These are phyloP conservation scores for Auriculariales sp. DNA, from an alignment of 768 basidiomycete genomes.

Conservation along the genomic window DNA sequence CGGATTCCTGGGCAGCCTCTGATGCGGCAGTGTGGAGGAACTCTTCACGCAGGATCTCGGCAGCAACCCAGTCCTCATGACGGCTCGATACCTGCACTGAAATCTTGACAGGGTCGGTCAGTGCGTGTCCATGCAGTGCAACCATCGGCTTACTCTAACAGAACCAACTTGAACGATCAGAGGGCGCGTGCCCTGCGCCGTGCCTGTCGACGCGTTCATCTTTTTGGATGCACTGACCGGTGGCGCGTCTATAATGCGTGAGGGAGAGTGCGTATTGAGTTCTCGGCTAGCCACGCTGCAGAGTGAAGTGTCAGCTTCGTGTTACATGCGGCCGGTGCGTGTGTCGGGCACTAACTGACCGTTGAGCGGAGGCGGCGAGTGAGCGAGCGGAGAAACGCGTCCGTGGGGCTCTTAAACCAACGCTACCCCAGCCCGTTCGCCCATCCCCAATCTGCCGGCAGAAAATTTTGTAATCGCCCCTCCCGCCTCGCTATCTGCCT, in stretches of 20 bases:
- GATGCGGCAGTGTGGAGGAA: conserved; percentile 54
- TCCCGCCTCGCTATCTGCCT: no score
- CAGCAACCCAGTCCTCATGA: conserved; percentile 77
- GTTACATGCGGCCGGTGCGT: no score
- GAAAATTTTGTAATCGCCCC: no score
- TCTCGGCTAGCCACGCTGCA: no score
- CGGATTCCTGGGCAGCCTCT: conserved; percentile 40
- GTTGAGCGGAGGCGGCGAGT: no score
- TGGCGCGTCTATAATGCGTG: conserved; percentile 1
- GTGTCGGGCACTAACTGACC: no score
- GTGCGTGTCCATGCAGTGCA: background rate
- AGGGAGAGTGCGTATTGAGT: no score
- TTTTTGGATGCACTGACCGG: background rate
- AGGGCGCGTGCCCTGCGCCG: conserved; percentile 13
- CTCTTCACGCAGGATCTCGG: conserved; percentile 83
- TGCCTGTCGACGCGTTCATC: background rate
- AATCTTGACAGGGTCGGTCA: conserved; percentile 28
- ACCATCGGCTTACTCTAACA: conserved; percentile 17
- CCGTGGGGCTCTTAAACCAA: no score
- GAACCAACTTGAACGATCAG: conserved; percentile 18
- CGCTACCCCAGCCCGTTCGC: no score
- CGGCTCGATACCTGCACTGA: conserved; percentile 79
- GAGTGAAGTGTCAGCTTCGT: no score
- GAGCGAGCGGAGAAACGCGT: no score
- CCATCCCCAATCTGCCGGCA: no score